Evolutionary conservation across 1,284 basidiomycete genomes (phyloP).

Genomic region (Naganishia sp.): DNA sequence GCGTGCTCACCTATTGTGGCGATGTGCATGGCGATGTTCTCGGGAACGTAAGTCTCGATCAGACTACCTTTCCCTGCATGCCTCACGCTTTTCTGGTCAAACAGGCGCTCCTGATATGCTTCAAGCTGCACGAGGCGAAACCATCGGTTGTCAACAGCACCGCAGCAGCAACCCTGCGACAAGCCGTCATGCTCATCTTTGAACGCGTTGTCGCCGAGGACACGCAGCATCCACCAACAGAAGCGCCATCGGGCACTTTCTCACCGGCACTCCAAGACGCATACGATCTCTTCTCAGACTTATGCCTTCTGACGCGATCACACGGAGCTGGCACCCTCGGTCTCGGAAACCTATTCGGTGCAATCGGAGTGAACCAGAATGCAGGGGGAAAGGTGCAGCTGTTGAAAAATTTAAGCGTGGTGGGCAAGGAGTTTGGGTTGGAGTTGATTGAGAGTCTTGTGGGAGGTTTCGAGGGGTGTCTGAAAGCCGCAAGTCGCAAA

Average conservation of each 20-base stretch:
- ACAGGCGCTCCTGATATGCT: slow-evolving; percentile 84
- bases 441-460: slow-evolving; percentile 96
- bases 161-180: slow-evolving; percentile 91
- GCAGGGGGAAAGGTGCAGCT: slow-evolving; percentile 66
- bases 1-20: slow-evolving; percentile 81
- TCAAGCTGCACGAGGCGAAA: slow-evolving; percentile 90
- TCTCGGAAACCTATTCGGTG: slow-evolving; percentile 31
- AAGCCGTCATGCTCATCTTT: slow-evolving; percentile 96
- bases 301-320: slow-evolving; percentile 72
- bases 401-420: slow-evolving; percentile 78
- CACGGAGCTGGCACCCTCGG: slow-evolving; percentile 2
- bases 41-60: slow-evolving; percentile 65
- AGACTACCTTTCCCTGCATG: not conserved
- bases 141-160: slow-evolving; percentile 96
- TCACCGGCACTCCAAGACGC: slow-evolving; percentile 82
- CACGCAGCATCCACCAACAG: slow-evolving; percentile 29
- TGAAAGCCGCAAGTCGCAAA: slow-evolving; percentile 65
- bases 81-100: not conserved
- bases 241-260: slow-evolving; percentile 54
- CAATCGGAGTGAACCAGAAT: slow-evolving; percentile 35
- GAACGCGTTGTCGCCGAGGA: slow-evolving; percentile 90
- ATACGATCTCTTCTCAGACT: slow-evolving; percentile 82
- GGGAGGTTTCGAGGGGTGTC: slow-evolving; percentile 87
- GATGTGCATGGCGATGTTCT: slow-evolving; percentile 75
- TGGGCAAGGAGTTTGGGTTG: slow-evolving; percentile 91